Evolutionary conservation across 1,139 yeast genomes (phyloP), one percentile per base, ranked within the genome.

Genomic region (Taphrina pruni): DNA sequence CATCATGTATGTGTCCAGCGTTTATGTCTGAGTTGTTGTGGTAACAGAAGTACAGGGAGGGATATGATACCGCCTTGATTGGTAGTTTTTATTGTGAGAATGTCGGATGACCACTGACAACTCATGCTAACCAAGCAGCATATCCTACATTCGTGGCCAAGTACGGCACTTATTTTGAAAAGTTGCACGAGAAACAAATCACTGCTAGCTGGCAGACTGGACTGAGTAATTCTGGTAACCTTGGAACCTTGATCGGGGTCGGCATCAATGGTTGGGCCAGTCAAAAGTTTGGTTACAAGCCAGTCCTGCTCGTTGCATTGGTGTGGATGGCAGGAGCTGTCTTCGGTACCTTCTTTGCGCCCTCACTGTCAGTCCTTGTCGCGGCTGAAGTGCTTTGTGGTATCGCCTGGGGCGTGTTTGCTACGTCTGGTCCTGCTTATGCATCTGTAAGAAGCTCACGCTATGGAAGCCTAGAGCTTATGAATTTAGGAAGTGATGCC

Each of bases 131-230:
- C 51, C 17, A 39, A 4, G n/a, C 26, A 46, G 51, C 51, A 20
- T 77, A 81, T 73, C 81, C 81, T 1, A 78, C 81, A 6, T 84
- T 84, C 73, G 74, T 74, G 55, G 72, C 75, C 52, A 78, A 78
- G 72, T 84, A 76, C 21, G 81, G 79, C 12, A 43, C 54, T 11
- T 46, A 21, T 32, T 57, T 54, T 57, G 39, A 38, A 20, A 6
- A 11, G 12, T 17, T 39, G 20, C 38, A 39, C n/a, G 72, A 72
- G 6, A 81, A 77, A 71, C 77, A 78, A 65, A 74, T 83, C 38
- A 76, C 83, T 2, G 83, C 84, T 20, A 72, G 77, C 20, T 82
- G 85, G 85, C 85, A 83, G 72, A 77, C 82, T 57, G 83, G 79
- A 6, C 75, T 83, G 60, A 75, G 79, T 21, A 79, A 80, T 79